phyloP scores from a whole-genome alignment of 2,329 filamentous ascomycete species.

The Fusarium musae region DNA sequence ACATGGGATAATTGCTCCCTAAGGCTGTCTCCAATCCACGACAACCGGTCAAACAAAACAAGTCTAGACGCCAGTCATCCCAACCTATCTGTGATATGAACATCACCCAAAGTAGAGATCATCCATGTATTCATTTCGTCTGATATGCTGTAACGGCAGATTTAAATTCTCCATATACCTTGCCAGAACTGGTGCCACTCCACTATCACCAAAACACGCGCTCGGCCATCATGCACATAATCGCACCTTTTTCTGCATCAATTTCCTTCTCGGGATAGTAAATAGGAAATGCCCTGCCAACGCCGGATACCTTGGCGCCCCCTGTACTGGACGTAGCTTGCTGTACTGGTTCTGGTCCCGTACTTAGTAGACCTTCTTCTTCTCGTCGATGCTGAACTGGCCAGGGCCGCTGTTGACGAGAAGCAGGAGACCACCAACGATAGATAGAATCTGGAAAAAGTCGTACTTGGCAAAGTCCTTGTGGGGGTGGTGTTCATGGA shows the following conservation, averaged over 20 bases:
- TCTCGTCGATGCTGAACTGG: slow-evolving; percentile 98
- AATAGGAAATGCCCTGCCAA: slow-evolving; percentile 39
- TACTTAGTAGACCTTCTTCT: slow-evolving; percentile 98
- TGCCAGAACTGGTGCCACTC: slow-evolving; percentile 18
- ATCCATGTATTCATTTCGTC: slow-evolving; percentile 40
- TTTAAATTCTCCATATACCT: slow-evolving; percentile 22
- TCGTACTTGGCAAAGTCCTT: slow-evolving; percentile 99
- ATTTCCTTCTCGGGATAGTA: slow-evolving; percentile 30
- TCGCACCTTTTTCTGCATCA: slow-evolving; percentile 27
- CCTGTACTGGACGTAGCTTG: slow-evolving; percentile 10
- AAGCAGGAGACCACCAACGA: slow-evolving; percentile 94
- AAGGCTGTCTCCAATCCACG: neutral
- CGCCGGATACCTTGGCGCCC: slow-evolving; percentile 35
- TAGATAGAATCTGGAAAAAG: slow-evolving; percentile 99
- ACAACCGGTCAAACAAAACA: slow-evolving; percentile 2
- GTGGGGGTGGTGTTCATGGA: slow-evolving; percentile 97
- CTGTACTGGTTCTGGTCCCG: neutral
- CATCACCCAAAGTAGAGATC: slow-evolving; percentile 10
- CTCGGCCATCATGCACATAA: slow-evolving; percentile 10
- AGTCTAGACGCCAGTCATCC: neutral
- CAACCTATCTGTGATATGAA: neutral
- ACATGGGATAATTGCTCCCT: neutral
- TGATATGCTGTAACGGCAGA: slow-evolving; percentile 29
- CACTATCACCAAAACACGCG: slow-evolving; percentile 13
- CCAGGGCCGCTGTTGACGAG: slow-evolving; percentile 99